Base-by-base conservation (phyloP, 2,329 filamentous ascomycete genomes). In the Pseudogymnoascus verrucosus region DNA sequence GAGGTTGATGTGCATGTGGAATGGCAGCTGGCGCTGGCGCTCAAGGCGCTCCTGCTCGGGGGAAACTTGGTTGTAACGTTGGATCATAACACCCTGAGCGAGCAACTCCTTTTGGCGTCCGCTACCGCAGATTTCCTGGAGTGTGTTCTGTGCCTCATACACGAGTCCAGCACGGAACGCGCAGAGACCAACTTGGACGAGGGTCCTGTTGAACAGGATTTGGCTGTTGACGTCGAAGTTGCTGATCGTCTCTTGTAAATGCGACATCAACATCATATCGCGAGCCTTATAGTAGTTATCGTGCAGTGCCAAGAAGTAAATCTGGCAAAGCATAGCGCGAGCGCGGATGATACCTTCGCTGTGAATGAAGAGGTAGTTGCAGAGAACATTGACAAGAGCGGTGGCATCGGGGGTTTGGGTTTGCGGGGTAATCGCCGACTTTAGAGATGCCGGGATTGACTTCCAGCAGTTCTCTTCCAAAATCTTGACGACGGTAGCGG, bases 1-100 rank as follows among this genome's bases (percentile, higher is more conserved):
- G 62, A 99, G 85, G 82, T 99, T 99, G 83, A 99, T 99, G 84
- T 99, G 95, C 92, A 99, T 97, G 82, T 99, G 95, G 88, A 99
- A 99, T 39, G 95, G 95, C 69, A 99, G 85, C 80, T 99, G 95
- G 72, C 95, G 89, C 80, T 98, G 93, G 76, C 95, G 91, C 82
- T 99, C 95, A 40, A 98, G 84, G 69, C 93, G 90, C 81, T 99
- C 95, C 78, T 99, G 95, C 79, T 99, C 95, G 16, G 95, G 95
- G 37, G 93, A 95, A 66, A 99, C 95, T 73, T 96, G 93, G 72
- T 86, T 93, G 80, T 93, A 99, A 70, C 95, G 87, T 81, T 99
- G 95, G 76, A 99, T 95, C 82, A 98, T 96, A 67, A 99, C 91
- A 76, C 95, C 96, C 79, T 99, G 95, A 40, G 95, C 96, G 51